A percentile compares a stretch with the other conserved stretches of the same genome.
Conservation (phyloP, 331 rosid genomes). For the Telfairia occidentalis region DNA sequence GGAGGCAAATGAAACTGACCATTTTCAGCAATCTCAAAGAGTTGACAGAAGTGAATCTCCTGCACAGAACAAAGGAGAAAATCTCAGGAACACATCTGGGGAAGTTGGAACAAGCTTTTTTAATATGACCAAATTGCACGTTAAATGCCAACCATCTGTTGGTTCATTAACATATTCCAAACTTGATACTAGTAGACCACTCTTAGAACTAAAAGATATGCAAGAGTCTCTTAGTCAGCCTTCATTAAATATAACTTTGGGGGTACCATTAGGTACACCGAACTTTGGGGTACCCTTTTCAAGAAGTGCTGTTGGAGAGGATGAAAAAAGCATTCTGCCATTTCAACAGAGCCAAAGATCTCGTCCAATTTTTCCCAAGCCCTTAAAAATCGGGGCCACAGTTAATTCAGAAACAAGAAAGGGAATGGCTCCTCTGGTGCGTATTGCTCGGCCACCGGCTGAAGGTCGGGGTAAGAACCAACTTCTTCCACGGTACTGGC, state of each 20-base stretch:
- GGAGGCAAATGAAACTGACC: constrained; percentile 62
- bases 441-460: constrained; percentile 85
- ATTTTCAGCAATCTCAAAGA: constrained; percentile 36
- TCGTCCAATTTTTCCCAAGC: constrained; percentile 66
- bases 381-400: constrained; percentile 32
- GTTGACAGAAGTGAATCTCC: constrained; percentile 26
- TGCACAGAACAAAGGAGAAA: constrained; percentile 35
- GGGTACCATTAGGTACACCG: constrained; percentile 38
- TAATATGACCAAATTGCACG: constrained; percentile 32
- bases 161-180: constrained; percentile 42
- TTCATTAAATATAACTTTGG: constrained; percentile 64
- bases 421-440: constrained; percentile 31
- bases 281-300: constrained; percentile 39
- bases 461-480: constrained; percentile 93
- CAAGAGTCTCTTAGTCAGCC: constrained; percentile 41
- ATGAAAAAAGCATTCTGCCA: constrained; percentile 44
- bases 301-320: constrained; percentile 41
- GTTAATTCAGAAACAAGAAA: constrained; percentile 42
- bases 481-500: constrained; percentile 98
- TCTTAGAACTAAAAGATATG: constrained; percentile 40
- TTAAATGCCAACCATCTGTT: constrained; percentile 32
- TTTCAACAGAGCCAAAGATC: constrained; percentile 56
- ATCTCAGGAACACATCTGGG: constrained; percentile 22
- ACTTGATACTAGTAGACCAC: constrained; percentile 41
- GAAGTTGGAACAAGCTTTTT: constrained; percentile 46